A percentile compares a stretch with the other conserved stretches of the same genome.
Conservation (phyloP, 1,284 basidiomycete genomes). For the Malassezia yamatoensis region DNA sequence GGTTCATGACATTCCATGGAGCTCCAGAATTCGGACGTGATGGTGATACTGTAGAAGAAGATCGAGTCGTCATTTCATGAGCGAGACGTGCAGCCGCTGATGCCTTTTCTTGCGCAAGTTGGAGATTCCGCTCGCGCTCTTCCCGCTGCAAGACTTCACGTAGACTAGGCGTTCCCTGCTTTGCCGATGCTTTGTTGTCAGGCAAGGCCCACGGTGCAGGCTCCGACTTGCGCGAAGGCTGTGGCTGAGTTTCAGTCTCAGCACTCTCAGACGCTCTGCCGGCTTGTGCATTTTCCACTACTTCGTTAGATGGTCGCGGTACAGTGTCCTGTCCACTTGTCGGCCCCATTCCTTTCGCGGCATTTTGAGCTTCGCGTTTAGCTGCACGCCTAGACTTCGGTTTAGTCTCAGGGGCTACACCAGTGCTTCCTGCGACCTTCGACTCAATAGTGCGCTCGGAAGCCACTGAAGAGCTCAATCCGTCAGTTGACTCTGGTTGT, state of each 20-base stretch:
- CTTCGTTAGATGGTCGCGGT: not conserved
- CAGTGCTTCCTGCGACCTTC: too few relatives aligned
- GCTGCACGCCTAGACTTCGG: not conserved
- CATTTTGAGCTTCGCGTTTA: not conserved
- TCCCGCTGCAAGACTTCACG: slow-evolving; percentile 94
- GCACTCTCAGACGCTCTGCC: not conserved
- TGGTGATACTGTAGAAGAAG: slow-evolving; percentile 58
- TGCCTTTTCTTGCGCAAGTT: not conserved
- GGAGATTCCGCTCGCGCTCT: slow-evolving; percentile 51
- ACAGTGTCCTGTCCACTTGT: too few relatives aligned
- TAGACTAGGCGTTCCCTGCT: slow-evolving; percentile 54
- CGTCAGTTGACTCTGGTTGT: too few relatives aligned
- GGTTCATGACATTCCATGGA: slow-evolving; percentile 19
- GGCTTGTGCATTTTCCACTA: not conserved
- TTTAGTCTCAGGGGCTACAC: not conserved
- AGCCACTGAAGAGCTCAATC: too few relatives aligned
- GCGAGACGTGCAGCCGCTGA: slow-evolving; percentile 26
- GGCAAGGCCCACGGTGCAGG: slow-evolving; percentile 19
- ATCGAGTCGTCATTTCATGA: slow-evolving; percentile 50
- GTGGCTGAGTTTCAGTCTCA: not conserved
- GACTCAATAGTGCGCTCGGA: too few relatives aligned
- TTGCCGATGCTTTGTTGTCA: not conserved
- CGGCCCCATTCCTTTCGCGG: not conserved
- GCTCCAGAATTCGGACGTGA: slow-evolving; percentile 37
- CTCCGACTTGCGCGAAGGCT: slow-evolving; percentile 4